A percentile compares a stretch with the other conserved stretches of the same genome.
phyloP scores from a whole-genome alignment of 306 rosid genomes.

The peach (Prunus persica) region DNA sequence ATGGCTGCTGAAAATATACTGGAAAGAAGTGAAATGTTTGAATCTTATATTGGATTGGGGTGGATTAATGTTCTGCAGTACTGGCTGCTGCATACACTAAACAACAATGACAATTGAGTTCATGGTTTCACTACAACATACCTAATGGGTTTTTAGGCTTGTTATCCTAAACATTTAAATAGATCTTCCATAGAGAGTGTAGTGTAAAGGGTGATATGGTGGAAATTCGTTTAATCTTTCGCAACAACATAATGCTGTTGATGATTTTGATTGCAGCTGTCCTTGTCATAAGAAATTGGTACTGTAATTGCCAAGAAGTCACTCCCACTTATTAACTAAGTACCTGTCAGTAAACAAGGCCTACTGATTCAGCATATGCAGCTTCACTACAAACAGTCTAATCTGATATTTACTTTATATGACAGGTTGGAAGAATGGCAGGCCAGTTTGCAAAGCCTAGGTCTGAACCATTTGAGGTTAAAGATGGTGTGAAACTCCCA shows the following conservation, averaged over 20 bases:
- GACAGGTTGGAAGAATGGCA: slow-evolving; percentile 45
- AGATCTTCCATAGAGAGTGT: too few species aligned
- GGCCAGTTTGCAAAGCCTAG: slow-evolving; percentile 48
- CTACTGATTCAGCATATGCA: not conserved
- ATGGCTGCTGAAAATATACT: not conserved
- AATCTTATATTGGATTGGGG: not conserved
- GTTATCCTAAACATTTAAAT: too few species aligned
- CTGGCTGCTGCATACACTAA: too few species aligned
- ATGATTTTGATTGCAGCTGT: not conserved
- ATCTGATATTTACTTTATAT: not conserved
- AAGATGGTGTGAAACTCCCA: slow-evolving; percentile 39
- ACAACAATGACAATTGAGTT: not conserved
- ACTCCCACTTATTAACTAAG: not conserved
- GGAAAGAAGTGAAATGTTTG: not conserved
- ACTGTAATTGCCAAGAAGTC: not conserved
- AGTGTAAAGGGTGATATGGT: too few species aligned
- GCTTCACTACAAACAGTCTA: not conserved
- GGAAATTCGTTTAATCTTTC: too few species aligned
- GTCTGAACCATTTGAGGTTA: slow-evolving; percentile 35
- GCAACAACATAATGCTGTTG: not conserved
- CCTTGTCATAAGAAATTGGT: not conserved
- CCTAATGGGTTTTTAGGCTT: too few species aligned
- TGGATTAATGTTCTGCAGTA: not conserved
- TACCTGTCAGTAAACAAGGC: not conserved
- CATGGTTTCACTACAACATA: too few species aligned